Conservation (phyloP, 805 yeast species). For the Tetrapisispora arboricola region DNA sequence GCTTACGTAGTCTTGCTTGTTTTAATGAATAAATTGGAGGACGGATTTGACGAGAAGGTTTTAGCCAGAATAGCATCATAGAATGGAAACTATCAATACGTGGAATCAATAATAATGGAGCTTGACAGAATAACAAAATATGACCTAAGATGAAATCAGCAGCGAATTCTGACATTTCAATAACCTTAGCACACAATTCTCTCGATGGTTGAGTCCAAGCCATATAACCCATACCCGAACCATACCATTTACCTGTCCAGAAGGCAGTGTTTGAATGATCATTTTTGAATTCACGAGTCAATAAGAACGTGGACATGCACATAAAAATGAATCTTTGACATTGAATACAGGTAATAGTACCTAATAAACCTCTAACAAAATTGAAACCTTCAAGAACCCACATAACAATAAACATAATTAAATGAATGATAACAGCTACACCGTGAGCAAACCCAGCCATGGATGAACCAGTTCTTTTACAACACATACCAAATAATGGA, state of each 20-base stretch:
- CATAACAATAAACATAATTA: constrained; percentile 85
- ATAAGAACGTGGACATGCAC: constrained; percentile 60
- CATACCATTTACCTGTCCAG: constrained; percentile 99
- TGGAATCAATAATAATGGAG: constrained; percentile 81
- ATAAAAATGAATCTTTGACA: constrained; percentile 83
- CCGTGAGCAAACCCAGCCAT: constrained; percentile 95
- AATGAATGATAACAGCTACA: constrained; percentile 78
- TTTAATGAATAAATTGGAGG: constrained; percentile 96
- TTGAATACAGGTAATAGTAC: constrained; percentile 74
- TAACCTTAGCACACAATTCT: constrained; percentile 87
- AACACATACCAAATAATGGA: constrained; percentile 87
- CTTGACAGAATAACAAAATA: constrained; percentile 72
- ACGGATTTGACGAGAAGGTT: constrained; percentile 92
- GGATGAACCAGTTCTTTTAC: constrained; percentile 93
- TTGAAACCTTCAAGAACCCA: constrained; percentile 95
- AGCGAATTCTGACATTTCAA: constrained; percentile 91
- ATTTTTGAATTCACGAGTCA: constrained; percentile 93
- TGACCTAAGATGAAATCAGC: constrained; percentile 96
- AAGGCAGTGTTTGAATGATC: constrained; percentile 94
- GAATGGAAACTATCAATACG: constrained; percentile 95
- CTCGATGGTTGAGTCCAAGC: constrained; percentile 94
- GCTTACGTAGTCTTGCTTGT: constrained; percentile 91
- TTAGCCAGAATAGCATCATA: constrained; percentile 96
- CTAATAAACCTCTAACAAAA: constrained; percentile 78
- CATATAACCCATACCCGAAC: constrained; percentile 83